Conservation (phyloP, 805 yeast genomes). For the Kuraishia piskuri region DNA sequence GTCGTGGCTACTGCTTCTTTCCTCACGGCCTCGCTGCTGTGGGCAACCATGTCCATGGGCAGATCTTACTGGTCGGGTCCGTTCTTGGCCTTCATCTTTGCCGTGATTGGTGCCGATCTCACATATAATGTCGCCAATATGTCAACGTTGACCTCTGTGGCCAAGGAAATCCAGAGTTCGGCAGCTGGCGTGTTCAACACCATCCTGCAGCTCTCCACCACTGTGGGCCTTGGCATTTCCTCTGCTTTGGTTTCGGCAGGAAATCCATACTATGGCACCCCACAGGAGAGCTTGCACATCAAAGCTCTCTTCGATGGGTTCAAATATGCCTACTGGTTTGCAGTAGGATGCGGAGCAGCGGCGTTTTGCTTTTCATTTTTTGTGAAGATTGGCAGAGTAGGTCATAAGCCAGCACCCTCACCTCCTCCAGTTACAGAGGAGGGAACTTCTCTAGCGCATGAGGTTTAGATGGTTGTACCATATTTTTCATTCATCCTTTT, state of each 20-base stretch:
- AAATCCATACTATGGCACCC: constrained; percentile 21
- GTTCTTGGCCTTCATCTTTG: constrained; percentile 30
- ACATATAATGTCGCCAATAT: constrained; percentile 36
- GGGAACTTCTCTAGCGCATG: neutral
- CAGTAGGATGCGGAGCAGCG: constrained; percentile 22
- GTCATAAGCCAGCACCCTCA: neutral
- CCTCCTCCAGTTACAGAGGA: neutral
- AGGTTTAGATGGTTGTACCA: neutral
- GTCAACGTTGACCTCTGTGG: constrained; percentile 32
- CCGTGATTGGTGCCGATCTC: constrained; percentile 39
- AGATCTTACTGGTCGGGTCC: constrained; percentile 35
- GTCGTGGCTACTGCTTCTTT: constrained; percentile 26
- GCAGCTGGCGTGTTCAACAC: constrained; percentile 44
- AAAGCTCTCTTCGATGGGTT: constrained; percentile 21
- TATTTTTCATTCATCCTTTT: too few species aligned
- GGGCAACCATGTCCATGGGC: constrained; percentile 29
- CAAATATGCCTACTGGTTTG: constrained; percentile 30
- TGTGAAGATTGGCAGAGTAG: constrained; percentile 18
- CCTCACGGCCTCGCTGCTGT: constrained; percentile 26
- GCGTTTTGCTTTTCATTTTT: constrained; percentile 21
- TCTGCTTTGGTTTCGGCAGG: constrained; percentile 28
- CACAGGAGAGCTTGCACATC: constrained; percentile 13
- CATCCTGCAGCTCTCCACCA: constrained; percentile 28
- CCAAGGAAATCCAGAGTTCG: constrained; percentile 28
- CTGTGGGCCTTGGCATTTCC: constrained; percentile 33